Base-by-base conservation (phyloP, 176 grass and related monocot species). In the Tuctoria greenei region DNA sequence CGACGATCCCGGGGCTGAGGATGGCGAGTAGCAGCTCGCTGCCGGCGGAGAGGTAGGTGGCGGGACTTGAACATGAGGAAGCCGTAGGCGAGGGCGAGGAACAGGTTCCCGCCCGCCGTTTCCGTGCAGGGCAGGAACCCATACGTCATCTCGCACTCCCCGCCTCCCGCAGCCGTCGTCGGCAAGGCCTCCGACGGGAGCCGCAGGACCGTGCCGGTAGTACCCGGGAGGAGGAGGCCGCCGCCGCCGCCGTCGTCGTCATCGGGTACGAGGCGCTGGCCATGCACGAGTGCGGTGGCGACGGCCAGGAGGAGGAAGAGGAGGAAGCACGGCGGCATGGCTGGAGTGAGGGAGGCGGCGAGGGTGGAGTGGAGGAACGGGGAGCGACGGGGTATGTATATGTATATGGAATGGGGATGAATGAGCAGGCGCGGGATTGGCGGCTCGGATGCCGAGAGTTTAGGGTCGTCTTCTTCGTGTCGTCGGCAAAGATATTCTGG, bases 1-100 rank as follows among this genome's bases (percentile, higher is more conserved):
- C 95, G 61, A 98, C 84, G 54, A 98, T 82, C n/a, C 95, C 95
- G 0, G 95, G 95, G 17, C 95, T 91, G 72, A 98, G 68, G 81
- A 98, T 94, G 76, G 92, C 60, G 50, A 98, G 91, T 58, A 98
- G 84, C 45, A 94, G 57, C 82, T 98, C 95, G 85, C 91, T 94
- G 40, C 95, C 95, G 49, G 91, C 67, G 44, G 95, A 98, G 26
- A 98, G 80, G 81, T 76, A 94, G 2, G 95, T 98, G 13, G 95
- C 95, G 20, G n/a, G 86, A 73, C 79, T 94, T 98, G 79, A 87
- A 98, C 91, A 98, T 92, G 71, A 98, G 79, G 85, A 92, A 90
- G 6, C 95, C 95, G 66, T 98, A 98, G 20, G 83, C 76, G 1
- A 94, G 18, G 35, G 77, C 75, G 27, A 98, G 82, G 79, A 98